Percentiles rank a stretch among this genome's conserved stretches.
phyloP scores from a whole-genome alignment of 2,329 filamentous ascomycete genomes.

The Alternaria consortialis region DNA sequence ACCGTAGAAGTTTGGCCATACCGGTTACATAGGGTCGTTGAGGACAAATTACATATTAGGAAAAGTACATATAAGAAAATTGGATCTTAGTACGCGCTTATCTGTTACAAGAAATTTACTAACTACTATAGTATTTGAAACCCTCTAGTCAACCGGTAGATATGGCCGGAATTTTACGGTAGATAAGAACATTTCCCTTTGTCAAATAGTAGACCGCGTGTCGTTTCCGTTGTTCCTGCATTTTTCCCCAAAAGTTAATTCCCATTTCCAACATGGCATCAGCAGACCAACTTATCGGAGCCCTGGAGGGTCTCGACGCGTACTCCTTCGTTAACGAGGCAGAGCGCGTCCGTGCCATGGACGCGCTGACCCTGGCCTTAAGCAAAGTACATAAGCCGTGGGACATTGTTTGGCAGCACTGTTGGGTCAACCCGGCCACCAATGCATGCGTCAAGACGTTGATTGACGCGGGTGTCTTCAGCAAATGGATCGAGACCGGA shows the following conservation, averaged over 20 bases:
- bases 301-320: conserved; percentile 8
- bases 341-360: conserved; percentile 12
- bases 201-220: neutral
- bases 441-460: conserved; percentile 15
- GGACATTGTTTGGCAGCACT: conserved; percentile 13
- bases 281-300: conserved; percentile 12
- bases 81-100: neutral
- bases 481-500: conserved; percentile 12
- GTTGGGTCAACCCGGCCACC: conserved; percentile 12
- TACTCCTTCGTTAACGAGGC: conserved; percentile 11
- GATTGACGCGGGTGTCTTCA: conserved; percentile 13
- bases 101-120: neutral
- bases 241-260: conserved; percentile 12
- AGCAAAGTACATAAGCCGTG: conserved; percentile 13
- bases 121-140: neutral
- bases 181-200: conserved; percentile 1
- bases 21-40: neutral
- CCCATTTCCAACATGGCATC: conserved; percentile 5
- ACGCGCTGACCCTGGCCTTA: conserved; percentile 8
- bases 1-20: neutral
- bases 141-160: neutral
- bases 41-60: neutral
- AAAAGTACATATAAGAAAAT: neutral
- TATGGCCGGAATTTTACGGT: neutral
- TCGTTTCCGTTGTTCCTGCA: neutral